These are phyloP conservation scores for Musa balbisiana DNA, from an alignment of 202 grass and related monocot species.

Conservation along the genomic window DNA sequence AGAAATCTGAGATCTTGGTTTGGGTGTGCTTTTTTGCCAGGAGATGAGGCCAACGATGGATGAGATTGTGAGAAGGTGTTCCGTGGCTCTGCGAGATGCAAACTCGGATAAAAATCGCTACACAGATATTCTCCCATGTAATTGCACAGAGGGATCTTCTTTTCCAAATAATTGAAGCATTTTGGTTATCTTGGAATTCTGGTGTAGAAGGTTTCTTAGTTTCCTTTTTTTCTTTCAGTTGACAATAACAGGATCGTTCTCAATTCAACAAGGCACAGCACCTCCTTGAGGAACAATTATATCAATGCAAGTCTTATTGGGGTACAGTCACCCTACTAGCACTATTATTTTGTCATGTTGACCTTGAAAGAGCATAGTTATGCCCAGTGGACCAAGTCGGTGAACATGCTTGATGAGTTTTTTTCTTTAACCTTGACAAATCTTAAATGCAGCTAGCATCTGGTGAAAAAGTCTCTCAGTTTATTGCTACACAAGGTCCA, in stretches of 20 bases:
- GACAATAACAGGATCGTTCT: conserved; percentile 48
- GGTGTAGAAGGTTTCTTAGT: not conserved
- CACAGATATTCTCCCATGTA: conserved; percentile 79
- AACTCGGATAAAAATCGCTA: conserved; percentile 82
- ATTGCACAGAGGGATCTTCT: conserved; percentile 18
- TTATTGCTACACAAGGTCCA: conserved; percentile 96
- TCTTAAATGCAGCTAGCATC: conserved; percentile 31
- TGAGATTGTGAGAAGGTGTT: conserved; percentile 39
- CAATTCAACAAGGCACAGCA: conserved; percentile 21
- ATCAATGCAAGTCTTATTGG: conserved; percentile 86
- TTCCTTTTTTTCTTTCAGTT: conserved; percentile 32
- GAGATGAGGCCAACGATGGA: conserved; percentile 36
- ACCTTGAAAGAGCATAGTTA: conserved; percentile 6
- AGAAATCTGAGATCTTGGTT: not conserved
- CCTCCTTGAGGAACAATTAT: conserved; percentile 39
- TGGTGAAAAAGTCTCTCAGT: conserved; percentile 29
- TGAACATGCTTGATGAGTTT: not conserved
- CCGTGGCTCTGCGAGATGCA: conserved; percentile 33
- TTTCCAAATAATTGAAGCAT: conserved; percentile 4
- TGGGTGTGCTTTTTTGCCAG: conserved; percentile 29
- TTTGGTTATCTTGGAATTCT: not conserved
- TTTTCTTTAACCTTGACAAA: conserved; percentile 19
- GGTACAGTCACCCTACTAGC: conserved; percentile 28
- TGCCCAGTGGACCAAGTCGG: not conserved
- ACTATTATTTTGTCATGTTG: not conserved